A percentile compares a stretch with the other conserved stretches of the same genome.
Evolutionary conservation across 495 filamentous ascomycete genomes (phyloP).

Genomic region (Thozetella sp.): DNA sequence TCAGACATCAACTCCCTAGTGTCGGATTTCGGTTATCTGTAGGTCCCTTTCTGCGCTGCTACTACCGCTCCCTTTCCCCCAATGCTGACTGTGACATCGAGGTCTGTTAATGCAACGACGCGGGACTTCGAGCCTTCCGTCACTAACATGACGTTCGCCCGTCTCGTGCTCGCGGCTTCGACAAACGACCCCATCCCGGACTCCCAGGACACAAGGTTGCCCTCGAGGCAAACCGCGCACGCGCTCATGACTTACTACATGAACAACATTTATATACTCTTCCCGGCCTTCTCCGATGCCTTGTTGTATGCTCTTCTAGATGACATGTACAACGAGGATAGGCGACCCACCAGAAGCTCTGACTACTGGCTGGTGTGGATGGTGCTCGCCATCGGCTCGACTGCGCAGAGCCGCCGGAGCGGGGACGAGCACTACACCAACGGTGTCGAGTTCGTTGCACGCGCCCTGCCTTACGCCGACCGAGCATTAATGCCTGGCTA

Average conservation of each 20-base stretch:
- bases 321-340: slow-evolving; percentile 69
- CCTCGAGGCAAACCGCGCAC: slow-evolving; percentile 63
- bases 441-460: slow-evolving; percentile 66
- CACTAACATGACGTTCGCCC: slow-evolving; percentile 82
- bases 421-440: slow-evolving; percentile 65
- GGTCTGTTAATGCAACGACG: slow-evolving; percentile 88
- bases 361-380: slow-evolving; percentile 87
- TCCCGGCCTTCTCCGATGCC: slow-evolving; percentile 79
- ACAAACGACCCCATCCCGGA: slow-evolving; percentile 65
- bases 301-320: slow-evolving; percentile 75
- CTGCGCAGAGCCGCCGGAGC: slow-evolving; percentile 67
- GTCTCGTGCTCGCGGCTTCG: slow-evolving; percentile 75
- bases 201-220: slow-evolving; percentile 57
- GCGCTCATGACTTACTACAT: slow-evolving; percentile 80
- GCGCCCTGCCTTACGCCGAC: slow-evolving; percentile 75
- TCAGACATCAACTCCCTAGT: slow-evolving; percentile 80
- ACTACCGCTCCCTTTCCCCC: not conserved
- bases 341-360: slow-evolving; percentile 63
- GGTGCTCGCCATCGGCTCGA: slow-evolving; percentile 81
- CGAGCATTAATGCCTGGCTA: slow-evolving; percentile 82
- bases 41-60: slow-evolving; percentile 19
- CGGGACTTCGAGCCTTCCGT: slow-evolving; percentile 89
- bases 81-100: slow-evolving; percentile 29
- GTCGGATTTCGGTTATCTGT: slow-evolving; percentile 82
- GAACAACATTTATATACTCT: slow-evolving; percentile 73